Conservation (phyloP, 345 rosid genomes). For the Eucalyptus victrix region DNA sequence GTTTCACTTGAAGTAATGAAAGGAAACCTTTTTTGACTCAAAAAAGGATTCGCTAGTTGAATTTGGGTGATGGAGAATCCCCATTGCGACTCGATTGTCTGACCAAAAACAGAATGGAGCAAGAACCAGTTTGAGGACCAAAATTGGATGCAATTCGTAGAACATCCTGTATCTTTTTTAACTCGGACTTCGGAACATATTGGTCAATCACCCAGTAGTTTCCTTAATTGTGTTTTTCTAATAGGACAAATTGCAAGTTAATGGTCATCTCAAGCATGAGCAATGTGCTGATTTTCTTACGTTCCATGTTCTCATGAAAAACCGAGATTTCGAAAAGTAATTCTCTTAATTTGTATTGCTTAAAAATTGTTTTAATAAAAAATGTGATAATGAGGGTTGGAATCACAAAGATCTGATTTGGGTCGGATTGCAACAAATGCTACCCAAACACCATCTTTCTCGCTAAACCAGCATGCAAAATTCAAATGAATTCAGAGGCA, state of each 20-base stretch:
- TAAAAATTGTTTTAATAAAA: neutral
- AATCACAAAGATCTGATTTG: neutral
- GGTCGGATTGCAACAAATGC: neutral
- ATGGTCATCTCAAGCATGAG: neutral
- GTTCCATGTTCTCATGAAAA: neutral
- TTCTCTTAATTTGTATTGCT: neutral
- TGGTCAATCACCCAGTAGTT: neutral
- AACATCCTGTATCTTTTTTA: neutral
- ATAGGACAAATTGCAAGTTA: neutral
- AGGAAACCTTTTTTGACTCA: no score
- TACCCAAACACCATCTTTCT: neutral
- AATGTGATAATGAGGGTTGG: neutral
- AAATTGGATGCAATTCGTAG: neutral
- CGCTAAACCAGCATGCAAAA: neutral
- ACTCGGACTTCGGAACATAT: neutral
- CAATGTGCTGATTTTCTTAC: neutral
- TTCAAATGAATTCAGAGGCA: neutral
- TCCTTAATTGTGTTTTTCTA: neutral
- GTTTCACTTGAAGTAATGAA: no score
- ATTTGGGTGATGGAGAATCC: neutral
- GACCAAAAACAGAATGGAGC: neutral
- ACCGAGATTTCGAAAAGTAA: neutral
- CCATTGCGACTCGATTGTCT: neutral
- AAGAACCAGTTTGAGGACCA: neutral
- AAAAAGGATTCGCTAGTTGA: neutral